These are phyloP conservation scores for Colletotrichum musae DNA, from an alignment of 2,329 filamentous ascomycete genomes.

Conservation along the genomic window DNA sequence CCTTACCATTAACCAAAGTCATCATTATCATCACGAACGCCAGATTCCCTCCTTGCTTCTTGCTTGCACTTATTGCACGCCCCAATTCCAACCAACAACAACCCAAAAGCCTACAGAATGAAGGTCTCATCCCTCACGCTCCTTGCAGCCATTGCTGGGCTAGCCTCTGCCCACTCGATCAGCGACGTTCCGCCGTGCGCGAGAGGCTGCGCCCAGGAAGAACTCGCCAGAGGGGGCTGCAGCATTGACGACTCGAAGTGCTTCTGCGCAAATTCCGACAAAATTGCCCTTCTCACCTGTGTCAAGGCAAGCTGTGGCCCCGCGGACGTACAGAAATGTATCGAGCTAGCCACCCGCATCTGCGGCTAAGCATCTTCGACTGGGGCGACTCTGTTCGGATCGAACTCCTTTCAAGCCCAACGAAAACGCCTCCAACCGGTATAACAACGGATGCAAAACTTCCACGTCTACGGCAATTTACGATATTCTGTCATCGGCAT, in stretches of 20 bases:
- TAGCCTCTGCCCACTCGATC: conserved; percentile 19
- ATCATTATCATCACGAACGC: no score
- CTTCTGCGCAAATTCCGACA: conserved; percentile 28
- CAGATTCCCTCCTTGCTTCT: no score
- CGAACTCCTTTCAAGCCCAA: no score
- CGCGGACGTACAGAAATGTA: conserved; percentile 14
- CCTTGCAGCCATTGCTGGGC: conserved; percentile 10
- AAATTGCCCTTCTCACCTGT: conserved; percentile 13
- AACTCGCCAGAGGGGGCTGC: conserved; percentile 13
- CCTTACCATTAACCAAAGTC: no score
- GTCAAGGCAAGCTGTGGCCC: conserved; percentile 7
- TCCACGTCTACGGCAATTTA: no score
- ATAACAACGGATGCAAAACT: no score
- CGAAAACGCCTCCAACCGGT: no score
- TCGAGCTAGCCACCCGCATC: background rate
- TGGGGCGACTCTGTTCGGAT: no score
- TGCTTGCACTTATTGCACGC: background rate
- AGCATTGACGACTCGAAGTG: conserved; percentile 16
- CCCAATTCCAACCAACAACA: background rate
- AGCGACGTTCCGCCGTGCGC: conserved; percentile 19
- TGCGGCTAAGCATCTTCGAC: background rate
- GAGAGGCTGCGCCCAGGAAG: conserved; percentile 19
- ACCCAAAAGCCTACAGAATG: conserved; percentile 5
- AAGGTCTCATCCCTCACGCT: conserved; percentile 22
- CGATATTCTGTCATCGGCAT: no score